A percentile compares a stretch with the other conserved stretches of the same genome.
phyloP scores from a whole-genome alignment of 2,329 filamentous ascomycete genomes.

The Alternaria solani region DNA sequence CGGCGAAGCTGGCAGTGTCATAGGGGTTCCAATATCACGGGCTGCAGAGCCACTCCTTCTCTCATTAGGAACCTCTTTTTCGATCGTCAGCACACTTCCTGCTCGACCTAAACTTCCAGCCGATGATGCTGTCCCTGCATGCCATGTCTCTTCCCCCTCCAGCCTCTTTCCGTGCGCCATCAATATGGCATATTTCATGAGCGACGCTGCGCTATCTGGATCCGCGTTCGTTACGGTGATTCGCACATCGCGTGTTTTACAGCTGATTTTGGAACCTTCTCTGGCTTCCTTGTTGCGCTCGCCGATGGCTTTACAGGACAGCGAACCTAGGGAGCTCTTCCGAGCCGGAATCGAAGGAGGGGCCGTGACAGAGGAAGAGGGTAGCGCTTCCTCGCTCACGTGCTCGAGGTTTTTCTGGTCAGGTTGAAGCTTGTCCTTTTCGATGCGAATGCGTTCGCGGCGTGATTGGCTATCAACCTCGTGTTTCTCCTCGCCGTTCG shows the following conservation, averaged over 20 bases:
- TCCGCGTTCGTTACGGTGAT: conserved; percentile 7
- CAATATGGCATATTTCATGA: conserved; percentile 12
- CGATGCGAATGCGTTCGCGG: not conserved
- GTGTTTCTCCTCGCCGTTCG: not conserved
- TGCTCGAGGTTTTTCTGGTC: not conserved
- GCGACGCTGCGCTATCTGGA: not conserved
- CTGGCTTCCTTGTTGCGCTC: not conserved
- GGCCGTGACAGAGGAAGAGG: not conserved
- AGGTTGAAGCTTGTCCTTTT: not conserved
- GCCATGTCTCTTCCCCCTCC: conserved; percentile 4
- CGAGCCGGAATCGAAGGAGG: conserved; percentile 36
- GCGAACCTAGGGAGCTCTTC: conserved; percentile 2
- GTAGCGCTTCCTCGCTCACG: not conserved
- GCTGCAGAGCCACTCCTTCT: not conserved
- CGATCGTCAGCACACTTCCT: not conserved
- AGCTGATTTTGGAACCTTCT: not conserved
- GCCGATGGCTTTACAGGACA: not conserved
- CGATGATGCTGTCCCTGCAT: not conserved
- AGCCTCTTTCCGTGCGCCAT: conserved; percentile 7
- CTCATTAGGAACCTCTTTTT: not conserved
- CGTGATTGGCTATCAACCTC: not conserved
- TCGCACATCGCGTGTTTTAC: not conserved
- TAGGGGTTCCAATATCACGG: not conserved
- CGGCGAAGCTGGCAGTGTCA: not conserved
- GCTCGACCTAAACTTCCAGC: not conserved